phyloP scores from a whole-genome alignment of 2,329 filamentous ascomycete species.

The Ramularia endophylla region DNA sequence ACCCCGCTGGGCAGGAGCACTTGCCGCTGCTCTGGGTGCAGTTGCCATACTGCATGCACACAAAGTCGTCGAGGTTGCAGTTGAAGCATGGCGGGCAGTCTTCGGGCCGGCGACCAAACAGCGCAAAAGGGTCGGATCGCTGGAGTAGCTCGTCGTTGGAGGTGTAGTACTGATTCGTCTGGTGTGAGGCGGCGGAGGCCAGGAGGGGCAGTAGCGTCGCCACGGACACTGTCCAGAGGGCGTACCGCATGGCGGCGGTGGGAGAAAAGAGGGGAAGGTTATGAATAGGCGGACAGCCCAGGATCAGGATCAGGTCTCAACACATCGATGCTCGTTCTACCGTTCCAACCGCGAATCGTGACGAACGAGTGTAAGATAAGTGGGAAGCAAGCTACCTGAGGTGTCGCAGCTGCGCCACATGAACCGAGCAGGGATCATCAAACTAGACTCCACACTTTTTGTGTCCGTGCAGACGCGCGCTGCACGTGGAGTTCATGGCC shows the following conservation, averaged over 20 bases:
- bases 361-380: background rate
- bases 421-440: too few species aligned
- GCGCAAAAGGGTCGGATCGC: conserved; percentile 42
- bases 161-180: conserved; percentile 24
- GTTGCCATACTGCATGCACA: conserved; percentile 81
- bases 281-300: conserved; percentile 2
- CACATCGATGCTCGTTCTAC: background rate
- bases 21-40: conserved; percentile 90
- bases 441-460: too few species aligned
- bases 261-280: background rate
- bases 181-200: conserved; percentile 12
- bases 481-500: too few species aligned
- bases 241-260: conserved; percentile 23
- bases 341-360: too few species aligned
- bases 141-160: conserved; percentile 25
- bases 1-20: conserved; percentile 86
- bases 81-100: conserved; percentile 93
- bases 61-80: conserved; percentile 88
- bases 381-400: conserved; percentile 1
- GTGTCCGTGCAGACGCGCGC: too few species aligned
- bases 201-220: conserved; percentile 18
- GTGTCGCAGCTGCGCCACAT: too few species aligned
- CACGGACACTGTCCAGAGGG: conserved; percentile 16
- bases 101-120: conserved; percentile 67
- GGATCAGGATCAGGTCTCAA: background rate